phyloP scores from a whole-genome alignment of 1,284 basidiomycete genomes.

The Meripilus lineatus region DNA sequence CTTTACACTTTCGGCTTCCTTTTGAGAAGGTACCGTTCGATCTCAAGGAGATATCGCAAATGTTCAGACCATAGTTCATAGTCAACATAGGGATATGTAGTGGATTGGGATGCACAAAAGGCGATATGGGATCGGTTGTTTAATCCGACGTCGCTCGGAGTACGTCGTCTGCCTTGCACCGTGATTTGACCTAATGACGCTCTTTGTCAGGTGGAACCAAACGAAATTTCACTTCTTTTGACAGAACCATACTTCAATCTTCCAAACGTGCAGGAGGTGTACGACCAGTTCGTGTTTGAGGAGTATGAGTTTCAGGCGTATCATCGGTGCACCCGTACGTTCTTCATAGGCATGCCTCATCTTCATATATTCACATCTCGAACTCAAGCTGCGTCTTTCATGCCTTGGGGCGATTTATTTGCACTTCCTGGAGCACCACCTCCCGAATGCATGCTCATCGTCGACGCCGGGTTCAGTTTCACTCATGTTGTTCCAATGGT shows the following conservation, averaged over 20 bases:
- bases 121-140: constrained; percentile 87
- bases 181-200: neutral
- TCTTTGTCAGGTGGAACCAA: constrained; percentile 60
- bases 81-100: constrained; percentile 70
- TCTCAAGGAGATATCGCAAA: too few species aligned
- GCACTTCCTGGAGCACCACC: constrained; percentile 36
- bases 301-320: constrained; percentile 92
- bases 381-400: constrained; percentile 65
- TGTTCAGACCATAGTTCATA: constrained; percentile 12
- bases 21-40: constrained; percentile 75
- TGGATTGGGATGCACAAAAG: constrained; percentile 92
- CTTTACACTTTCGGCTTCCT: constrained; percentile 75
- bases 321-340: constrained; percentile 76
- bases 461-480: constrained; percentile 92
- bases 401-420: constrained; percentile 70
- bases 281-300: constrained; percentile 93
- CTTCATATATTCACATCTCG: constrained; percentile 14
- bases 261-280: constrained; percentile 85
- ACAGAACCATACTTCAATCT: constrained; percentile 95
- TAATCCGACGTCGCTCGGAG: constrained; percentile 63
- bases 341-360: constrained; percentile 11
- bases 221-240: constrained; percentile 70
- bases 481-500: constrained; percentile 89
- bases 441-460: constrained; percentile 78
- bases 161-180: constrained; percentile 30